Conservation (phyloP, 305 asterid species). For the Monarda citriodora region DNA sequence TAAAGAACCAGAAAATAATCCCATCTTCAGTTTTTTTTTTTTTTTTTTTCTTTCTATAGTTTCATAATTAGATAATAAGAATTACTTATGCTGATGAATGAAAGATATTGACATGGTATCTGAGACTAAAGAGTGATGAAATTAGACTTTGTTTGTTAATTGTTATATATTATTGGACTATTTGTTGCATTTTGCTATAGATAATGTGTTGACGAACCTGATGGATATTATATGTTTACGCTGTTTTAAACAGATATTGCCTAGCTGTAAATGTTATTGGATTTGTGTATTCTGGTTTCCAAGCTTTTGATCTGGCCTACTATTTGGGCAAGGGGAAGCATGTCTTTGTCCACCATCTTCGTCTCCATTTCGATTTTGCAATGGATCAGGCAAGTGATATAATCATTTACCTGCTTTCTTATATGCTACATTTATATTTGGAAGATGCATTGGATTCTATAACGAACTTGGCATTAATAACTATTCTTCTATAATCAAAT, state of each 20-base stretch:
- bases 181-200: slow-evolving; percentile 4
- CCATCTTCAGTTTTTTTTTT: background rate
- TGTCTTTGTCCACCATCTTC: slow-evolving; percentile 42
- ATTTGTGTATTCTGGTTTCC: slow-evolving; percentile 76
- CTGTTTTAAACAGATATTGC: slow-evolving; percentile 46
- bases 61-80: background rate
- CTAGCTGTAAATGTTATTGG: slow-evolving; percentile 76
- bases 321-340: slow-evolving; percentile 58
- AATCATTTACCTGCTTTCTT: background rate
- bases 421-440: background rate
- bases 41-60: background rate
- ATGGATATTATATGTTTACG: background rate
- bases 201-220: slow-evolving; percentile 2
- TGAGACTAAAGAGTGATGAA: background rate
- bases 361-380: slow-evolving; percentile 59
- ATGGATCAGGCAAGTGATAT: slow-evolving; percentile 80
- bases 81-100: background rate
- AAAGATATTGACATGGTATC: background rate
- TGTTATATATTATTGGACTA: background rate
- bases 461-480: background rate
- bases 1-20: background rate
- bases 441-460: background rate
- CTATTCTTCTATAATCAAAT: background rate
- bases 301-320: slow-evolving; percentile 59
- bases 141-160: background rate